A percentile compares a stretch with the other conserved stretches of the same genome.
phyloP scores from a whole-genome alignment of 495 filamentous ascomycete species.

The Aspergillus saccharolyticus region DNA sequence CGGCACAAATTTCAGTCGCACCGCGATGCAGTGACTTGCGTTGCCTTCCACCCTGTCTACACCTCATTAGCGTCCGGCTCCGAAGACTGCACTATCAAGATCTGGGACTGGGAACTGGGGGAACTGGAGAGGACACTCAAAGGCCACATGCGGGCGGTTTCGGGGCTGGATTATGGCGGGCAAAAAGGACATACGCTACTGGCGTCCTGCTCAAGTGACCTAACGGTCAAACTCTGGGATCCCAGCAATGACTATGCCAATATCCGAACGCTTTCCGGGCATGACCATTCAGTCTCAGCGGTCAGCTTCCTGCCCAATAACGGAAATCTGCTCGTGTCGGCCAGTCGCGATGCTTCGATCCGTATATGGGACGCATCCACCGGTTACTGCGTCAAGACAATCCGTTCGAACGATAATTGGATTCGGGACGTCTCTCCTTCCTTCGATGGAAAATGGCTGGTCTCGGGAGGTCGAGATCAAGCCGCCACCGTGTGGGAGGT shows the following conservation, averaged over 20 bases:
- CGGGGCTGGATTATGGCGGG: slow-evolving; percentile 89
- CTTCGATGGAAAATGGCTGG: slow-evolving; percentile 73
- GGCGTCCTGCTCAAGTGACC: slow-evolving; percentile 82
- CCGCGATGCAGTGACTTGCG: slow-evolving; percentile 71
- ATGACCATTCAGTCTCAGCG: slow-evolving; percentile 86
- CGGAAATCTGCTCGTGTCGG: slow-evolving; percentile 79
- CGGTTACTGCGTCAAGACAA: slow-evolving; percentile 81
- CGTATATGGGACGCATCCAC: slow-evolving; percentile 86
- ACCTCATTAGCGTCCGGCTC: slow-evolving; percentile 88
- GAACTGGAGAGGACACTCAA: slow-evolving; percentile 90
- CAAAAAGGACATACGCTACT: slow-evolving; percentile 80
- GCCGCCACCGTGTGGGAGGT: slow-evolving; percentile 84
- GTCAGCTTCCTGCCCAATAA: slow-evolving; percentile 79
- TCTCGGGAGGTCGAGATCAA: slow-evolving; percentile 79
- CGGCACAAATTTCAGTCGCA: slow-evolving; percentile 75
- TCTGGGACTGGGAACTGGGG: slow-evolving; percentile 97
- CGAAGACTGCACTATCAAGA: slow-evolving; percentile 90
- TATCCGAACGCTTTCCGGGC: slow-evolving; percentile 84
- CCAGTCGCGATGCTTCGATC: slow-evolving; percentile 72
- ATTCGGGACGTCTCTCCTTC: slow-evolving; percentile 80
- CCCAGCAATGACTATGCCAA: slow-evolving; percentile 93
- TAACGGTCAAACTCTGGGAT: slow-evolving; percentile 97
- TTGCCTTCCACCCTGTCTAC: slow-evolving; percentile 94
- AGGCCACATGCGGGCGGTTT: slow-evolving; percentile 84
- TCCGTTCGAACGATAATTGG: slow-evolving; percentile 82